Base-by-base conservation (phyloP, 192 early-diverging fungal genomes). In the Endogone sp. region DNA sequence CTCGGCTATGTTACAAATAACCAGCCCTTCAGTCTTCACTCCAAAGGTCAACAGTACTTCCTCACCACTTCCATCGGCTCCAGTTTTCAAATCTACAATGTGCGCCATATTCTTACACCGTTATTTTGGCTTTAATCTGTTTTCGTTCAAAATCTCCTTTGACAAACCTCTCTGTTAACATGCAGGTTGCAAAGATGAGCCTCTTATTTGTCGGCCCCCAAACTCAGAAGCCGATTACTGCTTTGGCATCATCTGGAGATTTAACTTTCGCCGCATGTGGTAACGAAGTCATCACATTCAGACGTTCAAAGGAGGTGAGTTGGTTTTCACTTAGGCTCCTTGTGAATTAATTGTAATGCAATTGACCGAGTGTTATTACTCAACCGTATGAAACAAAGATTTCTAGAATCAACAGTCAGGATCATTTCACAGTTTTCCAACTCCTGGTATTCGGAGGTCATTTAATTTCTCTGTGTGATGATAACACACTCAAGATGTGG, bases 31-130 rank as follows among this genome's bases (percentile, higher is more conserved):
- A 78, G 83, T 32, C 79, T 99, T 60, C 92, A 95, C 78, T 79
- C 86, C 56, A 83, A 85, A 24, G 94, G 94, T 1, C 79, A 89
- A 26, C 78, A 84, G 4, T 87, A 88, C 56, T 94, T 94, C 67
- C 74, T 97, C 29, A 96, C 95, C n/a, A 88, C 93, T 2, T 89
- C 91, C 32, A 88, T 98, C 30, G 96, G 95, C 9, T 81, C 86
- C 49, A 93, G 89, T 26, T 98, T 92, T 74, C 95, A 98, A 61
- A 87, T 95, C 3, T 97, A 93, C 71, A 88, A 93, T 75, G 91
- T 94, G 78, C 58, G 80, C 62, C 16, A 25, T 71, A n/a, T n/a
- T n/a, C n/a, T n/a, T n/a, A n/a, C n/a, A n/a, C n/a, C 23, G 20
- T 16, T 29, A 21, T 6, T 59, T 28, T 20, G 54, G 27, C 56